These are phyloP conservation scores for Pleurotus sapidus DNA, from an alignment of 768 basidiomycete species.

Conservation along the genomic window DNA sequence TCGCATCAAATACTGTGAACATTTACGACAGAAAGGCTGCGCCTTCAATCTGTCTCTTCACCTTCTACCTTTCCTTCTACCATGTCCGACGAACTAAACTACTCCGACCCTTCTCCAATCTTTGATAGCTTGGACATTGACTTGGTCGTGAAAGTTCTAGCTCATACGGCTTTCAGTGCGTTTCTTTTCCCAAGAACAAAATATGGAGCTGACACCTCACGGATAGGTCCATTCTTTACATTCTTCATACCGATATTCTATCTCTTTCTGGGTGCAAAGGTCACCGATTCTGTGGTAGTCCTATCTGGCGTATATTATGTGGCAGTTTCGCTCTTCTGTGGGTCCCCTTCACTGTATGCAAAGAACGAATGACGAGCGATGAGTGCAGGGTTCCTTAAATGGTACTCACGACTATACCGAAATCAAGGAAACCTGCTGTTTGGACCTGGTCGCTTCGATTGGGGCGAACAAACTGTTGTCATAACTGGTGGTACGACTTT, in stretches of 20 bases:
- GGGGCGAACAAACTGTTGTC: conserved; percentile 87
- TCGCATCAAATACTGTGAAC: no score
- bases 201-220: not conserved
- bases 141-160: conserved; percentile 73
- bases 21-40: conserved; percentile 20
- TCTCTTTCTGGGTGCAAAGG: conserved; percentile 61
- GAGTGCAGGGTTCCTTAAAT: conserved; percentile 58
- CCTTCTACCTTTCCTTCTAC: conserved; percentile 6
- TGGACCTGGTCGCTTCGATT: conserved; percentile 62
- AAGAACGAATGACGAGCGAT: no score
- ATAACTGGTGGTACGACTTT: conserved; percentile 75
- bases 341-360: conserved; percentile 23
- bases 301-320: conserved; percentile 52
- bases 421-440: conserved; percentile 70
- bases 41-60: conserved; percentile 19
- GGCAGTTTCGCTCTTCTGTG: conserved; percentile 65
- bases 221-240: conserved; percentile 79
- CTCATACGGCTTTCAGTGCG: conserved; percentile 79
- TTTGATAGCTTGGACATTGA: conserved; percentile 78
- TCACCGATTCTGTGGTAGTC: conserved; percentile 50
- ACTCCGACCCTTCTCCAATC: conserved; percentile 42
- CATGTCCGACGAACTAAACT: conserved; percentile 24
- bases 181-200: conserved; percentile 5
- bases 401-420: conserved; percentile 70
- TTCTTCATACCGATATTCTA: conserved; percentile 78